phyloP scores from a whole-genome alignment of 208 protist genomes.

The Naegleria fowleri region DNA sequence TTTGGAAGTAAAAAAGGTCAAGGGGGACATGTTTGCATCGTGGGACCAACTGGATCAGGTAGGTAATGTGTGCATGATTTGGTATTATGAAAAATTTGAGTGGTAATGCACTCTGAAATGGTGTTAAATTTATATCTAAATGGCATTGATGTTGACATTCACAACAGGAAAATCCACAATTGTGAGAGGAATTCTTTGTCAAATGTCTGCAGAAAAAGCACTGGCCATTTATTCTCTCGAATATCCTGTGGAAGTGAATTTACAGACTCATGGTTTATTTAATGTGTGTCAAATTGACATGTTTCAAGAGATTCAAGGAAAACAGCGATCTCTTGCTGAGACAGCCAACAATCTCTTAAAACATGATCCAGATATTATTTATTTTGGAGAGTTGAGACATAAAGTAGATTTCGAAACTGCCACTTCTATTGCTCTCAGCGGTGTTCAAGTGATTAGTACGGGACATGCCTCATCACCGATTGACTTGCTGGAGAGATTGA shows the following conservation, averaged over 20 bases:
- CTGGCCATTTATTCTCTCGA: conserved; percentile 29
- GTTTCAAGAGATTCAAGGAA: conserved; percentile 29
- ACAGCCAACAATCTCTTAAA: conserved; percentile 17
- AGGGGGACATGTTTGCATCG: neutral
- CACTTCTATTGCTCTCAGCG: conserved; percentile 25
- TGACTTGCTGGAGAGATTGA: conserved; percentile 29
- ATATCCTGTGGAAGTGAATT: conserved; percentile 31
- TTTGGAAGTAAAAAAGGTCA: neutral
- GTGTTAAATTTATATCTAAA: no score
- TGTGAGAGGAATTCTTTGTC: conserved; percentile 30
- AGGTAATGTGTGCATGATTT: neutral
- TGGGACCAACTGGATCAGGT: neutral
- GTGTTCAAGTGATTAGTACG: conserved; percentile 24
- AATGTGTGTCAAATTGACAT: conserved; percentile 32
- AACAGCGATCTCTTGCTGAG: conserved; percentile 3
- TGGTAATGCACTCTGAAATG: no score
- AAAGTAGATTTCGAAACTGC: conserved; percentile 33
- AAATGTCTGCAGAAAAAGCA: neutral
- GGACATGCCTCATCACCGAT: conserved; percentile 24
- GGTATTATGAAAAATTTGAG: neutral
- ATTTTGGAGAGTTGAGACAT: conserved; percentile 32
- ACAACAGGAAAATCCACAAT: conserved; percentile 16
- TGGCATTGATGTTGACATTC: no score
- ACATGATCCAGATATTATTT: conserved; percentile 34
- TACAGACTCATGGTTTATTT: conserved; percentile 28